Conservation (phyloP, 257 asterid genomes). For the Echites panduratus region DNA sequence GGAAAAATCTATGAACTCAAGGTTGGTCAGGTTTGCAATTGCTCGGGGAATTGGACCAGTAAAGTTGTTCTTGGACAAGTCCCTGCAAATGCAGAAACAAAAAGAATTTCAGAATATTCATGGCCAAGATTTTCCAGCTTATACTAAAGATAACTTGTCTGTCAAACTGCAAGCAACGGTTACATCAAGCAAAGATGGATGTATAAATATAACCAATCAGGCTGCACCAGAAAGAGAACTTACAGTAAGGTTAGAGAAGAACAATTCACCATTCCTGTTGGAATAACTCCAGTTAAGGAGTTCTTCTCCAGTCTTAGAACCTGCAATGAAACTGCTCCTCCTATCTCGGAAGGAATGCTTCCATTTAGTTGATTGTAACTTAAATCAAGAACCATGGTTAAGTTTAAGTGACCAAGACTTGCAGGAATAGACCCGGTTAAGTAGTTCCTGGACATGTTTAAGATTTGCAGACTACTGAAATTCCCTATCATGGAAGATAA, state of each 20-base stretch:
- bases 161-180: not conserved
- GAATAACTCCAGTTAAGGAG: conserved; percentile 45
- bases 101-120: not conserved
- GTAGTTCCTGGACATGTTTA: conserved; percentile 58
- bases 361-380: conserved; percentile 64
- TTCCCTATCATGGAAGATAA: conserved; percentile 50
- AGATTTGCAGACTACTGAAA: conserved; percentile 44
- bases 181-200: not conserved
- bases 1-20: conserved; percentile 58
- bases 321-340: conserved; percentile 44
- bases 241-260: conserved; percentile 60
- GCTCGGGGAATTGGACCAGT: conserved; percentile 53
- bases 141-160: not conserved
- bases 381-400: conserved; percentile 47
- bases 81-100: conserved; percentile 30
- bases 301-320: conserved; percentile 55
- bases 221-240: conserved; percentile 27
- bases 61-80: conserved; percentile 56
- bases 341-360: conserved; percentile 53
- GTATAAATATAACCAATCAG: not conserved
- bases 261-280: conserved; percentile 47
- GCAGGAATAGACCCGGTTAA: conserved; percentile 50
- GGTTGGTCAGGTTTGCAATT: conserved; percentile 50
- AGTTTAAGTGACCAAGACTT: conserved; percentile 46
- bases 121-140: not conserved